Percentiles rank a stretch among this genome's conserved stretches.
phyloP scores from a whole-genome alignment of 2,329 filamentous ascomycete species.

The Colletotrichum sp. region DNA sequence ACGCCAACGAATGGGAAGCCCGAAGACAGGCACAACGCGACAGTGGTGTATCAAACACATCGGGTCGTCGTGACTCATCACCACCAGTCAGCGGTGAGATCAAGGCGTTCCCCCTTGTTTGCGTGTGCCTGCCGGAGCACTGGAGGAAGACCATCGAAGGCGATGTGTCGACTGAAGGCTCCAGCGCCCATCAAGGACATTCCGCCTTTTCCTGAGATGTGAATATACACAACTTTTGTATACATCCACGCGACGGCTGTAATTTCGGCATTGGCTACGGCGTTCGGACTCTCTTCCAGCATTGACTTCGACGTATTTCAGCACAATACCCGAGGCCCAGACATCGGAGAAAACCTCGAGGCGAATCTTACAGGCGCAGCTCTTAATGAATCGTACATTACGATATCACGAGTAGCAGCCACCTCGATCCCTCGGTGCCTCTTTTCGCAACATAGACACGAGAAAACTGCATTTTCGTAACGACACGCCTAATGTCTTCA shows the following conservation, averaged over 20 bases:
- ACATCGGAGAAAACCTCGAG: background rate
- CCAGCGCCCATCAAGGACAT: conserved; percentile 40
- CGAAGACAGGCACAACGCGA: conserved; percentile 81
- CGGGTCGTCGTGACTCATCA: conserved; percentile 65
- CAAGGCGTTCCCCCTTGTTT: conserved; percentile 97
- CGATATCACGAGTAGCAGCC: conserved; percentile 12
- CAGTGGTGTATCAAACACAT: conserved; percentile 88
- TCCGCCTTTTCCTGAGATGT: conserved; percentile 29
- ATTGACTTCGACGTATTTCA: background rate
- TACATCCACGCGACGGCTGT: conserved; percentile 26
- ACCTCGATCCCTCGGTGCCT: conserved; percentile 5
- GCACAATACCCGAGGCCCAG: background rate
- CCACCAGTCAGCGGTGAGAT: conserved; percentile 79
- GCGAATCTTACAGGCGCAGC: background rate
- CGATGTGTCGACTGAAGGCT: conserved; percentile 73
- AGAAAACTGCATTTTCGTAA: conserved; percentile 32
- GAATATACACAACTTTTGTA: conserved; percentile 19
- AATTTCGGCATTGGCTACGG: conserved; percentile 40
- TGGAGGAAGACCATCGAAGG: conserved; percentile 98
- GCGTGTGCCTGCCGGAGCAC: conserved; percentile 92
- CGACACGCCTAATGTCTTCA: conserved; percentile 38
- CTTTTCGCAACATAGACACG: conserved; percentile 33
- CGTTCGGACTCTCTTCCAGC: conserved; percentile 33
- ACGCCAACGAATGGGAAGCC: conserved; percentile 87
- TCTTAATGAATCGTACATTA: conserved; percentile 6